Conservation (phyloP, 176 grass and related monocot genomes). For the Cymbopogon citratus region DNA sequence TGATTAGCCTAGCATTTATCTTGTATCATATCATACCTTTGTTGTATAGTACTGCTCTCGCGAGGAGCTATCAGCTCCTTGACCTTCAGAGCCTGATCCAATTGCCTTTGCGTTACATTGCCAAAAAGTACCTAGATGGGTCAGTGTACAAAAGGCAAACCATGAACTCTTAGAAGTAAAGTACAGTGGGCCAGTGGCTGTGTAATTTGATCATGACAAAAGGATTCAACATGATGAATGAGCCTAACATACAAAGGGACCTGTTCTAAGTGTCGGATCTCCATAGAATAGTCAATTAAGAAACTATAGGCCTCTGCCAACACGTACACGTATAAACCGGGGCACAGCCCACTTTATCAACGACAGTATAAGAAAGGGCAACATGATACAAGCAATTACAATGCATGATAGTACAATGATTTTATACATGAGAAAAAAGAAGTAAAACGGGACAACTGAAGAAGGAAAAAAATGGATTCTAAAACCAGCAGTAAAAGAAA, state of each 20-base stretch:
- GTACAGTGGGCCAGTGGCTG: background rate
- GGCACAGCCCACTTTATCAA: background rate
- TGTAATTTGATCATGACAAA: background rate
- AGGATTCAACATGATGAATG: background rate
- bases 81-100: slow-evolving; percentile 93
- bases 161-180: slow-evolving; percentile 12
- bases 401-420: background rate
- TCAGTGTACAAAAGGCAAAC: slow-evolving; percentile 47
- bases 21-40: slow-evolving; percentile 40
- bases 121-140: slow-evolving; percentile 95
- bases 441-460: background rate
- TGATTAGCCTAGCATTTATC: background rate
- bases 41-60: slow-evolving; percentile 82
- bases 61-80: slow-evolving; percentile 88
- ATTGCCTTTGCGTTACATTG: slow-evolving; percentile 93
- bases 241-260: too few species aligned
- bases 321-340: background rate
- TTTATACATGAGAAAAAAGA: background rate
- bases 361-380: background rate
- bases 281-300: too few species aligned
- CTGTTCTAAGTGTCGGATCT: too few species aligned
- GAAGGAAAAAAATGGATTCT: background rate
- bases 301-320: too few species aligned
- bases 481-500: background rate
- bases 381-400: background rate